Evolutionary conservation across 345 rosid species (phyloP), one percentile per base, ranked within the genome.

Genomic region (Eucalyptus rudis): DNA sequence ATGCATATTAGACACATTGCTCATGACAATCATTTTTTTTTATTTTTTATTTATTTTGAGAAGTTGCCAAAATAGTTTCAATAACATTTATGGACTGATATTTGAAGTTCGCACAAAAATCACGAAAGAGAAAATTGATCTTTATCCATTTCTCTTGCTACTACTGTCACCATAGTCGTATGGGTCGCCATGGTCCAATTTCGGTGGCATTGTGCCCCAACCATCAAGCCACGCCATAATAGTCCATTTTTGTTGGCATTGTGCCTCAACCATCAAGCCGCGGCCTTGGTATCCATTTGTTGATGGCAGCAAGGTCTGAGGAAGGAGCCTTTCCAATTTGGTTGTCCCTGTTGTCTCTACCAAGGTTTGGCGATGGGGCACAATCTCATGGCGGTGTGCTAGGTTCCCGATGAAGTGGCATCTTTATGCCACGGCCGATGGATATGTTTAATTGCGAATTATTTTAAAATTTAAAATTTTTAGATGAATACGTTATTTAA

Each of bases 41-140:
- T 15, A 29, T 14, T 4, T n/a, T 6, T 0, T 2, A n/a, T n/a
- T n/a, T 14, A n/a, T 7, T 66, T 66, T 31, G 40, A 66, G 76
- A 64, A 64, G 40, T 64, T 13, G 20, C 20, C 5, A n/a, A 64
- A n/a, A 64, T n/a, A n/a, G 40, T n/a, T n/a, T 64, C 31, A 14
- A 13, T 14, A 3, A 13, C 3, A 4, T 62, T 62, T 29, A 13
- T 13, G 71, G 10, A 29, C 4, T 12, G 4, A 25, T 27, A 59
- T 5, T 59, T 59, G 31, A 27, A 27, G n/a, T 59, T 59, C 15
- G 19, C 27, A 56, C 11, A 58, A 25, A 27, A 59, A 12, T 2
- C 66, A 2, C 4, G 0, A 59, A 59, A 59, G 66, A 27, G 31
- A 59, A 29, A 27, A 27, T 13, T 5, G 66, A 59, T 27, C 31